Percentiles rank a stretch among this genome's conserved stretches.
Conservation (phyloP, 345 rosid genomes). For the Eucalyptus rudis region DNA sequence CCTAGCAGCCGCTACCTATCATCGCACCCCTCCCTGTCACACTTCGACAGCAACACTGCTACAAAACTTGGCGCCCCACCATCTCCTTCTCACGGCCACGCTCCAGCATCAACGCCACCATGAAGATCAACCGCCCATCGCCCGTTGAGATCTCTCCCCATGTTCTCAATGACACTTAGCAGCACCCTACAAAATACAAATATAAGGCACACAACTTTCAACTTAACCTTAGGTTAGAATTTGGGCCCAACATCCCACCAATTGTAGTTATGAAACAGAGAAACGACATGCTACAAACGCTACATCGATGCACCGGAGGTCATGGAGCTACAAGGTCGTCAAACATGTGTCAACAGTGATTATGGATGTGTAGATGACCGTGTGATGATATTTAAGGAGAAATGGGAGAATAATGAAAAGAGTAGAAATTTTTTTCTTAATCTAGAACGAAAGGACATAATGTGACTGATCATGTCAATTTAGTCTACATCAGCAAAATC, state of each 20-base stretch:
- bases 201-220: no score
- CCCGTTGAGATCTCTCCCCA: not conserved
- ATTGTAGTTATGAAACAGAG: not conserved
- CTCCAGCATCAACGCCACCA: not conserved
- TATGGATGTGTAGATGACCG: no score
- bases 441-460: not conserved
- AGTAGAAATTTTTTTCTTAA: not conserved
- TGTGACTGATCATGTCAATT: not conserved
- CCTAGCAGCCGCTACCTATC: not conserved
- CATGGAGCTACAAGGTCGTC: not conserved
- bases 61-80: not conserved
- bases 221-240: not conserved
- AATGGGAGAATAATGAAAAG: not conserved
- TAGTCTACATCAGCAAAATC: not conserved
- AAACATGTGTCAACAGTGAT: not conserved
- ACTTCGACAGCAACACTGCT: not conserved
- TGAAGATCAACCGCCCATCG: not conserved
- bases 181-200: not conserved
- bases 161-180: not conserved
- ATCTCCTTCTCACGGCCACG: fast-evolving
- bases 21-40: not conserved
- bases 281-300: not conserved
- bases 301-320: not conserved
- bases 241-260: not conserved
- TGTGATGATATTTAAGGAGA: not conserved